Percentiles rank a stretch among this genome's conserved stretches.
phyloP scores from a whole-genome alignment of 257 asterid genomes.

The Jasminum sambac region DNA sequence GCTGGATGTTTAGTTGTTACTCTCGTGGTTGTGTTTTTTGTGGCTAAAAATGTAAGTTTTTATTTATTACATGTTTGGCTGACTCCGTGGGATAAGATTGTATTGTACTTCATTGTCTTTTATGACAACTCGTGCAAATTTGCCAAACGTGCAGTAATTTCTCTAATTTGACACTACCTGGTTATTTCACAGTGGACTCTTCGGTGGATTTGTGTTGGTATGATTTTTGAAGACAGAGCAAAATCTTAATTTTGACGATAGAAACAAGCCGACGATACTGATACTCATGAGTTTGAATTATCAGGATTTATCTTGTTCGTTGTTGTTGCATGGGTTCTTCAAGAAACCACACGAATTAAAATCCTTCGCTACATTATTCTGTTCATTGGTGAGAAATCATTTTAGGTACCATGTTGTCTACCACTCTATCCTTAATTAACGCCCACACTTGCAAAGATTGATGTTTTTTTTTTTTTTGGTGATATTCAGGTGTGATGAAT shows the following conservation, averaged over 20 bases:
- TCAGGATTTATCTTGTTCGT: conserved; percentile 86
- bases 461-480: neutral
- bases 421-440: neutral
- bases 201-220: conserved; percentile 90
- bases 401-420: neutral
- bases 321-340: conserved; percentile 78
- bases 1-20: conserved; percentile 85
- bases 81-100: neutral
- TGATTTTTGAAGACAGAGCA: conserved; percentile 17
- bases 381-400: conserved; percentile 79
- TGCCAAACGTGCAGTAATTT: neutral
- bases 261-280: neutral
- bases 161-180: neutral
- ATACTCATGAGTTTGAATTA: conserved; percentile 4
- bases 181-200: conserved; percentile 77
- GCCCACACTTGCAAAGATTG: neutral
- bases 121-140: neutral
- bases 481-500: conserved; percentile 88
- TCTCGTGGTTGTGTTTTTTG: conserved; percentile 74
- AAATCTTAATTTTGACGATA: conserved; percentile 11
- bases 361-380: conserved; percentile 81
- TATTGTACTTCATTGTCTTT: neutral
- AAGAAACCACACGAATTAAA: conserved; percentile 67
- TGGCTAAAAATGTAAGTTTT: conserved; percentile 80
- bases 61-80: neutral